A percentile compares a stretch with the other conserved stretches of the same genome.
Conservation (phyloP, 306 rosid genomes). For the Astragalus membranaceus region DNA sequence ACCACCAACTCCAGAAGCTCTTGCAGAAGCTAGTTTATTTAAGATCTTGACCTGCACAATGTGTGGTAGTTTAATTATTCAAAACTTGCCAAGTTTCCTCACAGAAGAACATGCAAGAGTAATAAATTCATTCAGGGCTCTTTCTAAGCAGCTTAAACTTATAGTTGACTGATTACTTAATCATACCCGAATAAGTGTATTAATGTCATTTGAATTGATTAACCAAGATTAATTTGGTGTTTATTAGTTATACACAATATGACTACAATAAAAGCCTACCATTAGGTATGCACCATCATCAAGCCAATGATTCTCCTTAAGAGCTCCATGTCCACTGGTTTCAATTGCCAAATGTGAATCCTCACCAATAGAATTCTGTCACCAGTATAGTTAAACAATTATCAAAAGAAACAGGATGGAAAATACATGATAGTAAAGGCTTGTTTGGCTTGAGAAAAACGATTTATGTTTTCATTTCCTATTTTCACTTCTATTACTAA, state of each 20-base stretch:
- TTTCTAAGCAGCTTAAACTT: too few relatives aligned
- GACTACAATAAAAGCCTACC: constrained; percentile 42
- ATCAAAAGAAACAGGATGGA: neutral
- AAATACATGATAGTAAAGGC: neutral
- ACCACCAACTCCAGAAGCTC: constrained; percentile 64
- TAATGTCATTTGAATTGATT: constrained; percentile 10
- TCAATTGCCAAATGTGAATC: constrained; percentile 96
- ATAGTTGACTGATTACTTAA: neutral
- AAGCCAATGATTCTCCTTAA: constrained; percentile 97
- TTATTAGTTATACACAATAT: neutral
- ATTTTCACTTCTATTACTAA: neutral
- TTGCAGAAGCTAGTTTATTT: constrained; percentile 83
- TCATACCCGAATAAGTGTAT: neutral
- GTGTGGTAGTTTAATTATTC: neutral
- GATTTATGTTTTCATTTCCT: neutral
- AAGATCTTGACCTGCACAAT: constrained; percentile 77
- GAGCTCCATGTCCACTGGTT: constrained; percentile 99
- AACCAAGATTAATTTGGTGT: constrained; percentile 5
- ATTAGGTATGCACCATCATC: constrained; percentile 97
- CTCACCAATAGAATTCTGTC: constrained; percentile 77
- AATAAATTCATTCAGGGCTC: too few relatives aligned
- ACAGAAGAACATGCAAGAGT: too few relatives aligned
- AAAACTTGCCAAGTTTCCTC: too few relatives aligned
- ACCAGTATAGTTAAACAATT: constrained; percentile 3
- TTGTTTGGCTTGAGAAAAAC: neutral